Evolutionary conservation across 257 asterid genomes (phyloP).

Genomic region (Coffea canephora): DNA sequence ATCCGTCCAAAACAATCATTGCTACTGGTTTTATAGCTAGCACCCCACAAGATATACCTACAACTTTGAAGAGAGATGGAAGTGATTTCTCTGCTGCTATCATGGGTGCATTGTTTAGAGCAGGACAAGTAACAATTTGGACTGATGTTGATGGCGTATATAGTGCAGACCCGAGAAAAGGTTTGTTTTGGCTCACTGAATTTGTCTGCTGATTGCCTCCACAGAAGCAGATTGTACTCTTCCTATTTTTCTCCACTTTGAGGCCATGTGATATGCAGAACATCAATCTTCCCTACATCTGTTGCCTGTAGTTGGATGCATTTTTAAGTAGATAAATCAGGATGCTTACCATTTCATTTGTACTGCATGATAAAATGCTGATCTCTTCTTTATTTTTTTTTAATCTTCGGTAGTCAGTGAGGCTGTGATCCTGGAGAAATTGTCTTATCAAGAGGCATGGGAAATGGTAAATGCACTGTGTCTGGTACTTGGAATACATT

Average conservation of each 20-base stretch:
- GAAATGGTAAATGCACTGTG: conserved; percentile 69
- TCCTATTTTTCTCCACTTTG: conserved; percentile 5
- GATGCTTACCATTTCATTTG: not conserved
- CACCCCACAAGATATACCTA: conserved; percentile 84
- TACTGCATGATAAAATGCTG: not conserved
- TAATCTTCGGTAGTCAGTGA: conserved; percentile 61
- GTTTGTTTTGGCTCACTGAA: conserved; percentile 31
- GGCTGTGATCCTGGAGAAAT: conserved; percentile 85
- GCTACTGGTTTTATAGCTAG: conserved; percentile 97
- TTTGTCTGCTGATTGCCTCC: not conserved
- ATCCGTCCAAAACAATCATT: conserved; percentile 61
- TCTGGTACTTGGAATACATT: conserved; percentile 19
- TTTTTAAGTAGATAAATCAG: not conserved
- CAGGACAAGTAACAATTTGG: conserved; percentile 97
- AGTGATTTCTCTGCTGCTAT: conserved; percentile 99
- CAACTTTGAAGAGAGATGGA: conserved; percentile 98
- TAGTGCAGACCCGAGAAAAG: conserved; percentile 99
- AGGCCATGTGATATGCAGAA: not conserved
- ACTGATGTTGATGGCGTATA: conserved; percentile 97
- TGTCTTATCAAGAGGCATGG: conserved; percentile 99
- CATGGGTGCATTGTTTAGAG: conserved; percentile 86
- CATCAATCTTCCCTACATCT: not conserved
- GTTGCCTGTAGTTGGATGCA: not conserved
- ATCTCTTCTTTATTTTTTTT: not conserved
- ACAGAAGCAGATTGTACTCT: not conserved